Base-by-base conservation (phyloP, 2,329 filamentous ascomycete genomes). In the Hypoxylon sp. region DNA sequence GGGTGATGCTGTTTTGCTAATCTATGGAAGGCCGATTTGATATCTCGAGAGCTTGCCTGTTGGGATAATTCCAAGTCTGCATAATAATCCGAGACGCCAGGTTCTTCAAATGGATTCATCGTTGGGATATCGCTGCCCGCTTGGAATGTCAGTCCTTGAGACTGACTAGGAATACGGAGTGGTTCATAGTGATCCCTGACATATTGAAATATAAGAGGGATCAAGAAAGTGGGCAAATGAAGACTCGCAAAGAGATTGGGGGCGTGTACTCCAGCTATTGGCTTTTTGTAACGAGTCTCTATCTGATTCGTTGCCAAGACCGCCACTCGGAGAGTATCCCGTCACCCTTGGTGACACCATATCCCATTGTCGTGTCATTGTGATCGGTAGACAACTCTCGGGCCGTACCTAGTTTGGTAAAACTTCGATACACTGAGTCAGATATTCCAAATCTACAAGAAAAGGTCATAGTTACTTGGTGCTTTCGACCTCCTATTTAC, bases 1-100 rank as follows among this genome's bases (percentile, higher is more conserved):
- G 66, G 66, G n/a, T 69, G 66, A 13, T 69, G 53, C 39, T 59
- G 31, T 19, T 11, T 69, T 13, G 66, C 66, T 31, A 69, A 47
- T 14, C 37, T 61, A 22, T 22, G 33, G 29, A 66, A 69, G 8
- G 66, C 61, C 29, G n/a, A n/a, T 35, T 59, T 69, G 52, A 69
- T 66, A 52, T 69, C 61, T 53, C 57, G 62, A 55, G 33, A 3
- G 17, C 17, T 66, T 50, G 66, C 61, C 13, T 66, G 57, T 19
- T 65, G 61, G 6, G 47, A 14, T 13, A 69, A 13, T 31, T 53
- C 57, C 4, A 69, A 35, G 13, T 69, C 62, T 17, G 52, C 44
- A 44, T 69, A 69, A 29, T 65, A 66, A 31, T 69, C 66, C 13
- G 61, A 46, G 17, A 37, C 8, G 3, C n/a, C 4, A 11, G 47